Percentiles rank a stretch among this genome's conserved stretches.
Evolutionary conservation across 1,284 basidiomycete genomes (phyloP).

Genomic region (Fomitopsis schrenkii): DNA sequence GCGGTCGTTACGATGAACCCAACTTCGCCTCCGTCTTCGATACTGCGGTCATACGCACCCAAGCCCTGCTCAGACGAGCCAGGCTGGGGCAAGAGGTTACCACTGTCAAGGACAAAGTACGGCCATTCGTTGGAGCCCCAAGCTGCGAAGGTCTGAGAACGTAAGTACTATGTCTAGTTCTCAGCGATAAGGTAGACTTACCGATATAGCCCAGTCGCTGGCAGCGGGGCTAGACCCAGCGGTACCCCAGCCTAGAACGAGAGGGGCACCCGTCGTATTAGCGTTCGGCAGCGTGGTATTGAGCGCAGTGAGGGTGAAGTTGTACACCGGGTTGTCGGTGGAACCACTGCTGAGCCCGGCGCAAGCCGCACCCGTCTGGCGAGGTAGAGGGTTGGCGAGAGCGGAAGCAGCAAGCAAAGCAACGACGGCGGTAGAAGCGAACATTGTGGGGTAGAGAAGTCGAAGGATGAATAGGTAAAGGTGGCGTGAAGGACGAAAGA

Average conservation of each 20-base stretch:
- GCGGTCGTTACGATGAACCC: neutral
- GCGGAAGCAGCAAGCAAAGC: neutral
- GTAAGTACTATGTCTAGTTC: neutral
- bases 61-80: neutral
- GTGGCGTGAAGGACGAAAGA: no score
- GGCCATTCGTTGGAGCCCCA: conserved; percentile 4
- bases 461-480: neutral
- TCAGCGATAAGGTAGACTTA: neutral
- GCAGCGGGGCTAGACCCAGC: neutral
- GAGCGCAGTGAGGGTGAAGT: conserved; percentile 11
- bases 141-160: neutral
- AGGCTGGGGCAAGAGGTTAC: neutral
- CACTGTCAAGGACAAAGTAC: neutral
- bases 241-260: conserved; percentile 4
- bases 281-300: conserved; percentile 5
- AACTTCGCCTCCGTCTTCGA: neutral
- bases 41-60: neutral
- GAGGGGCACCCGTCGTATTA: conserved; percentile 7
- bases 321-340: conserved; percentile 3
- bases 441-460: neutral
- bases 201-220: conserved; percentile 2
- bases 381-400: neutral
- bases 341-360: conserved; percentile 2
- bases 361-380: neutral
- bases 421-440: neutral